A percentile compares a stretch with the other conserved stretches of the same genome.
Evolutionary conservation across 2,329 filamentous ascomycete genomes (phyloP).

Genomic region (Aspergillus pseudonomiae): DNA sequence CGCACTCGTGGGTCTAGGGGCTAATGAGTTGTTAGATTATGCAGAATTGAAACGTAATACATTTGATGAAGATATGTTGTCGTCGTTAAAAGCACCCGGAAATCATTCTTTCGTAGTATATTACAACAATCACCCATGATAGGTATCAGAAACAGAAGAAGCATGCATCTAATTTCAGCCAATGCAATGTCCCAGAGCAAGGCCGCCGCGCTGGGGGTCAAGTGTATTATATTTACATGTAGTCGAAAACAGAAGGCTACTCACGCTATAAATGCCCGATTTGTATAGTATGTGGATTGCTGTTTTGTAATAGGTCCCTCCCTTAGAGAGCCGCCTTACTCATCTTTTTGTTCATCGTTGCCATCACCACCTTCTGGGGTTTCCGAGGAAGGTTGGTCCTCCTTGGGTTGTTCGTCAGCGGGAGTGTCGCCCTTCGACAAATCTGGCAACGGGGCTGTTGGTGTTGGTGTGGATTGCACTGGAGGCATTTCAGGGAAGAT

Average conservation of each 20-base stretch:
- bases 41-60: neutral
- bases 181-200: neutral
- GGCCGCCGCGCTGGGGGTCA: neutral
- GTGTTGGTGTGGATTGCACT: constrained; percentile 22
- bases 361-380: neutral
- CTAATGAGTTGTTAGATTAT: neutral
- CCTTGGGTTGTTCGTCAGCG: constrained; percentile 18
- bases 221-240: constrained; percentile 4
- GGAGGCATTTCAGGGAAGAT: constrained; percentile 53
- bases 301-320: neutral
- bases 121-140: neutral
- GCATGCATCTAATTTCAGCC: neutral
- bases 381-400: neutral
- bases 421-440: constrained; percentile 11
- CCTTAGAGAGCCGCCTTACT: neutral
- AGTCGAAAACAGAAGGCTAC: neutral
- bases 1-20: too few species aligned
- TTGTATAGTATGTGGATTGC: neutral
- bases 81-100: neutral
- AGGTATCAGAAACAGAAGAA: neutral
- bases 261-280: neutral
- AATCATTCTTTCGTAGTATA: neutral
- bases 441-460: constrained; percentile 23
- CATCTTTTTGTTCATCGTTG: neutral
- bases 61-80: neutral